Conservation (phyloP, 2,329 filamentous ascomycete species). For the Pestalotiopsis sp. region DNA sequence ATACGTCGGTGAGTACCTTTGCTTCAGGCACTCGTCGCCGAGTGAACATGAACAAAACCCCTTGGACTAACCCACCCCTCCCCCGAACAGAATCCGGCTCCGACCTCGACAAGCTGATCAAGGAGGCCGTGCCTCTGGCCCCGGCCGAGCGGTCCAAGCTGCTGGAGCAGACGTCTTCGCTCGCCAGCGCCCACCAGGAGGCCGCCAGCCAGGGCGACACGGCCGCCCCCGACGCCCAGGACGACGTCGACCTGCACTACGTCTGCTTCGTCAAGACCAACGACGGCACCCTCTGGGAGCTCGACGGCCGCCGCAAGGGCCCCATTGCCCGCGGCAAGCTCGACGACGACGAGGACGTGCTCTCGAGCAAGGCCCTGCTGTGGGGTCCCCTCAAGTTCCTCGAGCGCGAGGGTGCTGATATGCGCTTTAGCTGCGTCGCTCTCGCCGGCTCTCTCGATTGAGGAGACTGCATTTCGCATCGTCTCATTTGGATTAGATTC, state of each 20-base stretch:
- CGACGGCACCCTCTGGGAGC: conserved; percentile 64
- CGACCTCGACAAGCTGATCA: conserved; percentile 64
- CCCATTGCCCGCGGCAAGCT: conserved; percentile 58
- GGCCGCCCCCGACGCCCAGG: conserved; percentile 72
- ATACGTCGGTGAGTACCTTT: conserved; percentile 56
- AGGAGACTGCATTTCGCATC: neutral
- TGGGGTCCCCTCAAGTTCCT: conserved; percentile 64
- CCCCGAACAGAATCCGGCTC: conserved; percentile 43
- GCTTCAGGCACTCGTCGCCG: neutral
- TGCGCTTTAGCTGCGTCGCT: conserved; percentile 60
- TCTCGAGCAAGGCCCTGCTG: conserved; percentile 73
- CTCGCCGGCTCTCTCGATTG: conserved; percentile 53
- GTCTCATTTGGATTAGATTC: neutral
- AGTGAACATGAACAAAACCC: neutral
- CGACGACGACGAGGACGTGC: conserved; percentile 63
- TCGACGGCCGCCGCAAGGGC: conserved; percentile 59
- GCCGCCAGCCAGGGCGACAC: conserved; percentile 81
- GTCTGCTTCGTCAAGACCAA: conserved; percentile 84
- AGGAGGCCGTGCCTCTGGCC: conserved; percentile 67
- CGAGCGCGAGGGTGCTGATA: conserved; percentile 53
- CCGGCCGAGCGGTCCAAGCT: conserved; percentile 68
- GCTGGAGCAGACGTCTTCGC: conserved; percentile 72
- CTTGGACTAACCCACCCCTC: neutral
- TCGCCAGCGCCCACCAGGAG: conserved; percentile 76
- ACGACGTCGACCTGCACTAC: conserved; percentile 89